Conservation (phyloP, 768 basidiomycete genomes). For the Botryobasidium botryosum region DNA sequence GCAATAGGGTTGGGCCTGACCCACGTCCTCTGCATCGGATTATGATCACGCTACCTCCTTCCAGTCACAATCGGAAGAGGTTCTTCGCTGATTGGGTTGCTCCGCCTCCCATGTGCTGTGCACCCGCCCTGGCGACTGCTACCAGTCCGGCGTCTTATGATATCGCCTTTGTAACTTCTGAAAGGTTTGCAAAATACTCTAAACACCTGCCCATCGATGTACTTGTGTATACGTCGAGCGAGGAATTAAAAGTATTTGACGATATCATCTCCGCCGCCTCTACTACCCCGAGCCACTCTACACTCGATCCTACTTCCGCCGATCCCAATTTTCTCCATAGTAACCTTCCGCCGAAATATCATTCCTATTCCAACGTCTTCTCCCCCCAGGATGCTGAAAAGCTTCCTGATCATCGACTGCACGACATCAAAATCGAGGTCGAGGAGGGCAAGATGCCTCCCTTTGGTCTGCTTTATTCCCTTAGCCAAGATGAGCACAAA, state of each 20-base stretch:
- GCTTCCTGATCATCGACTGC: conserved; percentile 12
- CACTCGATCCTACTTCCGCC: not conserved
- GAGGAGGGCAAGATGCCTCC: conserved; percentile 11
- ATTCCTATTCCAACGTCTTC: conserved; percentile 11
- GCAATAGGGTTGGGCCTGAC: too few relatives aligned
- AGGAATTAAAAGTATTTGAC: not conserved
- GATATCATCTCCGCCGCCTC: not conserved
- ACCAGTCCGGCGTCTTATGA: not conserved
- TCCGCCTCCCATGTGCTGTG: too few relatives aligned
- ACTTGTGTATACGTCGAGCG: too few relatives aligned
- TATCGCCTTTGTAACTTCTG: not conserved
- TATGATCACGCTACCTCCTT: too few relatives aligned
- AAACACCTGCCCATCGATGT: too few relatives aligned
- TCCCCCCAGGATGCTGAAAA: conserved; percentile 7
- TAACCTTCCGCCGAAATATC: conserved; percentile 9
- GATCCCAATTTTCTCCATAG: not conserved
- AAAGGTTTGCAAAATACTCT: not conserved
- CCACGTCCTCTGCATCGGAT: too few relatives aligned
- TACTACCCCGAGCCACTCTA: not conserved
- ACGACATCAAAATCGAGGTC: conserved; percentile 14
- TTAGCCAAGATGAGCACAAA: conserved; percentile 14
- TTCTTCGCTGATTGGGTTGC: too few relatives aligned
- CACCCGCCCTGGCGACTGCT: too few relatives aligned
- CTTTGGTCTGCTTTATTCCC: conserved; percentile 13
- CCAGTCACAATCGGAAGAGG: too few relatives aligned